Conservation (phyloP, 305 asterid genomes). For the Ajuga reptans region DNA sequence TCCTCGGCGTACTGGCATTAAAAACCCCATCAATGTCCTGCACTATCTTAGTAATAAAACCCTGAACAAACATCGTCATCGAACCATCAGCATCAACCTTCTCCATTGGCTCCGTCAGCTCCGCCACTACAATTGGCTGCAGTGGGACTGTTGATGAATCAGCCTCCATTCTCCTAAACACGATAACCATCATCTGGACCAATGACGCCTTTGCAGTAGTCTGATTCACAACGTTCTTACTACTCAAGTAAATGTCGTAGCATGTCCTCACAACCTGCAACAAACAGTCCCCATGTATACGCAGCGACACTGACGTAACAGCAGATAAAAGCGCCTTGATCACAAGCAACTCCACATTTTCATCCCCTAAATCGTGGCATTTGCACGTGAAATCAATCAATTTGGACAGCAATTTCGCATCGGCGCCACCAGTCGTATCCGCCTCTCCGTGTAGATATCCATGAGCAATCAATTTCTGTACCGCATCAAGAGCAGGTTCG, state of each 20-base stretch:
- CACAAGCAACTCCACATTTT: slow-evolving; percentile 63
- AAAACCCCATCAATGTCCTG: slow-evolving; percentile 94
- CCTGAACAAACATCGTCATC: slow-evolving; percentile 87
- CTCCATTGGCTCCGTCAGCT: slow-evolving; percentile 80
- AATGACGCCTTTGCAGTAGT: slow-evolving; percentile 92
- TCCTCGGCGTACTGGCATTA: slow-evolving; percentile 66
- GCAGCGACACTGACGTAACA: slow-evolving; percentile 67
- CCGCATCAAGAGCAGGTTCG: slow-evolving; percentile 83
- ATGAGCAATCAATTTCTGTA: slow-evolving; percentile 81
- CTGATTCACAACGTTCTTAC: slow-evolving; percentile 94
- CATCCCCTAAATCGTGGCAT: slow-evolving; percentile 87
- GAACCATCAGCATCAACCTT: slow-evolving; percentile 77
- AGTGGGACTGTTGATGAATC: slow-evolving; percentile 87
- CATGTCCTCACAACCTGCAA: slow-evolving; percentile 85
- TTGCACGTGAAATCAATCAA: slow-evolving; percentile 74
- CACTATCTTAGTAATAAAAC: slow-evolving; percentile 76
- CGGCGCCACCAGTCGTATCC: slow-evolving; percentile 69
- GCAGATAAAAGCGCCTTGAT: slow-evolving; percentile 80
- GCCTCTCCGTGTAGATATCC: slow-evolving; percentile 84
- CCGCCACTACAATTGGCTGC: slow-evolving; percentile 95
- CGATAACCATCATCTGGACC: slow-evolving; percentile 94
- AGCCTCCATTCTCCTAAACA: slow-evolving; percentile 97
- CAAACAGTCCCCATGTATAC: slow-evolving; percentile 89
- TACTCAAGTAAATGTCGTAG: slow-evolving; percentile 72
- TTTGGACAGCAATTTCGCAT: slow-evolving; percentile 57